Evolutionary conservation across 345 rosid genomes (phyloP).

Genomic region (Sonneratia alba): DNA sequence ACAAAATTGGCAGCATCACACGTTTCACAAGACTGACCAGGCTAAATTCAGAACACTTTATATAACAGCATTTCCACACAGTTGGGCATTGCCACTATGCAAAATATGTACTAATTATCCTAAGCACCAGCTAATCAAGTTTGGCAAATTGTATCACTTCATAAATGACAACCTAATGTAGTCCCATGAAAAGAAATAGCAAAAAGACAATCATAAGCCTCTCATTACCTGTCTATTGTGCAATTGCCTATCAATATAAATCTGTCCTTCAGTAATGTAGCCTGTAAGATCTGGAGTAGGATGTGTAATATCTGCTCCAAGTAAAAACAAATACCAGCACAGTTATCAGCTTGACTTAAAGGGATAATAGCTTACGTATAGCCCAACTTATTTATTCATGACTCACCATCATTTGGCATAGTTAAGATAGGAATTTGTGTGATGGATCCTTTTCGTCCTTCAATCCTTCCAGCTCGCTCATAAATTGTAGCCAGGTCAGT

Average conservation of each 20-base stretch:
- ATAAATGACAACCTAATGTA: neutral
- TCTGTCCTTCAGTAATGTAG: constrained; percentile 95
- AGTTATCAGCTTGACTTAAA: constrained; percentile 1
- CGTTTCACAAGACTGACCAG: neutral
- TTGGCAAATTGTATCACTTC: neutral
- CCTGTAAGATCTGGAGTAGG: constrained; percentile 99
- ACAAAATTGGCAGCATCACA: neutral
- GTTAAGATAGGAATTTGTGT: constrained; percentile 97
- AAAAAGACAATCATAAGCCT: neutral
- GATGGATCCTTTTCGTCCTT: constrained; percentile 94
- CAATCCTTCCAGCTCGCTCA: constrained; percentile 97
- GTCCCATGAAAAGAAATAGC: neutral
- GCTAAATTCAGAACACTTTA: neutral
- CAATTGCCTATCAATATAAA: constrained; percentile 84
- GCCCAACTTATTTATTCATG: neutral
- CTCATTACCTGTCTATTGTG: constrained; percentile 67
- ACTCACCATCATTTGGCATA: constrained; percentile 96
- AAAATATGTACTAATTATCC: neutral
- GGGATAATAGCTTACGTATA: neutral
- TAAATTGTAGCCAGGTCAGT: constrained; percentile 98
- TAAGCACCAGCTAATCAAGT: neutral
- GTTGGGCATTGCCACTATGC: too few species aligned
- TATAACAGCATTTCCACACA: too few species aligned
- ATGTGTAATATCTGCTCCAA: constrained; percentile 77
- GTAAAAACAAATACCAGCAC: constrained; percentile 5